Conservation (phyloP, 2,329 filamentous ascomycete genomes). For the Pseudogymnoascus sp. region DNA sequence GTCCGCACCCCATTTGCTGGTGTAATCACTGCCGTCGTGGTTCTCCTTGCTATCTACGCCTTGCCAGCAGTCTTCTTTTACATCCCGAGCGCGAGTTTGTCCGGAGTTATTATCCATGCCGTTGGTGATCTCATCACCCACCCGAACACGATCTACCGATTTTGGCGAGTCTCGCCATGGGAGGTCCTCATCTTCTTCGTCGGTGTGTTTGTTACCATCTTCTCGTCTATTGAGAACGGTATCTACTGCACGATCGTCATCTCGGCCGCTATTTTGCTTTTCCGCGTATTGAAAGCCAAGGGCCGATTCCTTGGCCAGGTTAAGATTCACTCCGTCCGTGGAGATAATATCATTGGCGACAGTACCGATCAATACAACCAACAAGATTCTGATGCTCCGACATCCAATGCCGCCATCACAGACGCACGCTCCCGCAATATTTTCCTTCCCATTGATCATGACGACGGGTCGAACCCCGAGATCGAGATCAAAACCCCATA, state of each 20-base stretch:
- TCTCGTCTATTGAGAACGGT: constrained; percentile 81
- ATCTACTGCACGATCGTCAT: constrained; percentile 80
- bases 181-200: constrained; percentile 91
- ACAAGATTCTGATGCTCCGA: background rate
- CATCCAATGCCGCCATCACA: constrained; percentile 9
- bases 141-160: constrained; percentile 86
- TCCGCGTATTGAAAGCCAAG: constrained; percentile 72
- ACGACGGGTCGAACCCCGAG: constrained; percentile 84
- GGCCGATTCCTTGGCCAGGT: constrained; percentile 80
- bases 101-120: constrained; percentile 91
- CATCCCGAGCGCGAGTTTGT: constrained; percentile 72
- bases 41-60: constrained; percentile 84
- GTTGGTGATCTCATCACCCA: constrained; percentile 88
- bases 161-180: constrained; percentile 86
- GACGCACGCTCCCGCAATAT: constrained; percentile 61
- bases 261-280: constrained; percentile 72
- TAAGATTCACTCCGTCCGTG: constrained; percentile 75
- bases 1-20: constrained; percentile 87
- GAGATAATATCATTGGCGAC: constrained; percentile 64
- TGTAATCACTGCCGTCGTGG: constrained; percentile 77
- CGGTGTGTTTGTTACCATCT: constrained; percentile 84
- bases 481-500: constrained; percentile 74
- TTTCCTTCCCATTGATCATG: constrained; percentile 79
- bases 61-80: constrained; percentile 87
- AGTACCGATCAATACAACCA: constrained; percentile 34